Percentiles rank a stretch among this genome's conserved stretches.
These are phyloP conservation scores for Debaryomycetaceae sp. DNA, from an alignment of 1,139 yeast genomes.

Conservation along the genomic window DNA sequence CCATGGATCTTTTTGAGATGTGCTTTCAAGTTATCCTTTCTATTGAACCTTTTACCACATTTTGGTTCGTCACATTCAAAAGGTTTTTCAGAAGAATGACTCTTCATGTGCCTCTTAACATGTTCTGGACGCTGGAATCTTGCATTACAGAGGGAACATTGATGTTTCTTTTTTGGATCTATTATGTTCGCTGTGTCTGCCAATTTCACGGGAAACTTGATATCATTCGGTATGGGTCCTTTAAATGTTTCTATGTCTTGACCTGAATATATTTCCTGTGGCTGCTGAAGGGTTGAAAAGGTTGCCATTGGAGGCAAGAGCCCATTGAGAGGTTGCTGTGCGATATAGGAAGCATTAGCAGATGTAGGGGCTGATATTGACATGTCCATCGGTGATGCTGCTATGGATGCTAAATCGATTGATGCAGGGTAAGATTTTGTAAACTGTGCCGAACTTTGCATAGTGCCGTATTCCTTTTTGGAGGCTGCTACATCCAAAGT, in stretches of 20 bases:
- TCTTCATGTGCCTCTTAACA: constrained; percentile 83
- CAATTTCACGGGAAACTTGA: constrained; percentile 21
- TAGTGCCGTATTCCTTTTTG: constrained; percentile 8
- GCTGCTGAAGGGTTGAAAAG: constrained; percentile 15
- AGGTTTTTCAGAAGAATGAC: constrained; percentile 87
- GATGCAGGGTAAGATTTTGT: constrained; percentile 39
- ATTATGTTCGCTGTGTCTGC: constrained; percentile 26
- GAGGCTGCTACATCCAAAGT: constrained; percentile 1
- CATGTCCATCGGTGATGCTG: constrained; percentile 12
- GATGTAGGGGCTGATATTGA: constrained; percentile 4
- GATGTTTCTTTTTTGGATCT: constrained; percentile 64
- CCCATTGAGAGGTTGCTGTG: constrained; percentile 8
- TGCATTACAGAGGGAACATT: constrained; percentile 74
- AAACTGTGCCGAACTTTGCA: constrained; percentile 14
- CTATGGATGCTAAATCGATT: constrained; percentile 32
- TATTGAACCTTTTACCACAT: constrained; percentile 76
- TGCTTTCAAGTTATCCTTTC: constrained; percentile 66
- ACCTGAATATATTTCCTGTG: constrained; percentile 3
- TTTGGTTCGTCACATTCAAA: constrained; percentile 67
- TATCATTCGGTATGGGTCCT: constrained; percentile 9
- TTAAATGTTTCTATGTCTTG: background rate
- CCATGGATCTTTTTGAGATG: constrained; percentile 65
- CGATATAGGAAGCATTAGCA: background rate
- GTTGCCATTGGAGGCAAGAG: constrained; percentile 43
- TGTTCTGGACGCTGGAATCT: constrained; percentile 89